phyloP scores from a whole-genome alignment of 2,329 filamentous ascomycete species.

The Stachybotrys chartarum region DNA sequence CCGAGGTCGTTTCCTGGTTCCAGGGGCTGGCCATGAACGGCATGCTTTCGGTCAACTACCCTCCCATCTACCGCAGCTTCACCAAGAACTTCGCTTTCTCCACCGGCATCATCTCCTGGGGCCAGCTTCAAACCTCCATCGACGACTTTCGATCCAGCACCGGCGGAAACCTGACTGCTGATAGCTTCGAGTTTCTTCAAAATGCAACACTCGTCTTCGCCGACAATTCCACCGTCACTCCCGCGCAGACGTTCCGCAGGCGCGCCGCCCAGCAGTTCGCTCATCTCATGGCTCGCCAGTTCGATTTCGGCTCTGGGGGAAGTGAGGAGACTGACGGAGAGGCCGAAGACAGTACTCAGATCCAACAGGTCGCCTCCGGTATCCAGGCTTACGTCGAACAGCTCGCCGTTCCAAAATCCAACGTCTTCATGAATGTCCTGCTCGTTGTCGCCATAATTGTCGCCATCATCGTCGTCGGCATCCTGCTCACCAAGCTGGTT shows the following conservation, averaged over 20 bases:
- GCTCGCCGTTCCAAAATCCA: constrained; percentile 76
- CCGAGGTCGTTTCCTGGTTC: constrained; percentile 81
- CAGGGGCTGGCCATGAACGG: constrained; percentile 92
- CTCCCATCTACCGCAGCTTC: constrained; percentile 81
- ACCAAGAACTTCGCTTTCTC: constrained; percentile 92
- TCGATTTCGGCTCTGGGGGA: constrained; percentile 32
- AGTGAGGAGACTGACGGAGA: constrained; percentile 18
- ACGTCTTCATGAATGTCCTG: constrained; percentile 94
- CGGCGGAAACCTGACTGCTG: constrained; percentile 78
- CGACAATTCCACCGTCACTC: constrained; percentile 45
- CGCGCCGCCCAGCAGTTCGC: constrained; percentile 42
- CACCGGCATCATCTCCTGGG: constrained; percentile 76
- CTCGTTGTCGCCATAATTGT: constrained; percentile 84
- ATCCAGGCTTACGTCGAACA: constrained; percentile 80
- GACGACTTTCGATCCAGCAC: constrained; percentile 75
- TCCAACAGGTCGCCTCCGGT: constrained; percentile 52
- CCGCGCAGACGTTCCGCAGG: constrained; percentile 37
- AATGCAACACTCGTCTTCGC: constrained; percentile 70
- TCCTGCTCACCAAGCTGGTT: constrained; percentile 84
- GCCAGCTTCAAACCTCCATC: constrained; percentile 70
- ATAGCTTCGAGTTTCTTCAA: constrained; percentile 66
- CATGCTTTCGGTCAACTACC: constrained; percentile 89
- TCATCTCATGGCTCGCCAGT: constrained; percentile 45
- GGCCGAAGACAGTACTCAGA: constrained; percentile 23
- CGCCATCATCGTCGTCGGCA: constrained; percentile 74